Evolutionary conservation across 306 rosid species (phyloP).

Genomic region (Pterocarpus macrocarpus): DNA sequence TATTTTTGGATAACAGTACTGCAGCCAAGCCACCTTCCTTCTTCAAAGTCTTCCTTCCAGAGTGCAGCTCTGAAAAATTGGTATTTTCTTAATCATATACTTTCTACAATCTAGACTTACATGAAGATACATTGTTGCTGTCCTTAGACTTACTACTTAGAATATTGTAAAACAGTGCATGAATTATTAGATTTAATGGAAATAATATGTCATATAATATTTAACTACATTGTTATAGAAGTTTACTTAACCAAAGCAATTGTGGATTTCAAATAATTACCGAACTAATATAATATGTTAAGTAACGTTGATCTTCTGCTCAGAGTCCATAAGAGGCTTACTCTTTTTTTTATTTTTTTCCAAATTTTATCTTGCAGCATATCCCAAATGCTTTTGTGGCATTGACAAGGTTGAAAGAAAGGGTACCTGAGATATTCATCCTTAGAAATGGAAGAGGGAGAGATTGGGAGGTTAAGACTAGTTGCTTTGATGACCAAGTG

Average conservation of each 20-base stretch:
- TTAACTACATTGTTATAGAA: too few relatives aligned
- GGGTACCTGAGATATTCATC: background rate
- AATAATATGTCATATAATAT: background rate
- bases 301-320: background rate
- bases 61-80: conserved; percentile 30
- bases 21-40: conserved; percentile 31
- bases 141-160: background rate
- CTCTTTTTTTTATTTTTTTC: background rate
- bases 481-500: background rate
- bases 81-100: conserved; percentile 26
- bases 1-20: background rate
- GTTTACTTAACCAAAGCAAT: background rate
- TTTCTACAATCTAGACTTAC: too few relatives aligned
- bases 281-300: background rate
- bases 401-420: background rate
- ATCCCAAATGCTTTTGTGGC: conserved; percentile 43
- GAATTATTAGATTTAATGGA: background rate
- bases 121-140: background rate
- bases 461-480: conserved; percentile 36
- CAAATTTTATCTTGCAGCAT: conserved; percentile 36
- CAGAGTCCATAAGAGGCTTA: background rate
- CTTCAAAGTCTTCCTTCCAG: conserved; percentile 45
- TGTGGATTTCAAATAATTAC: too few relatives aligned
- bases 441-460: conserved; percentile 34
- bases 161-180: background rate